Conservation (phyloP, 2,329 filamentous ascomycete genomes). For the Tolypocladium sp. region DNA sequence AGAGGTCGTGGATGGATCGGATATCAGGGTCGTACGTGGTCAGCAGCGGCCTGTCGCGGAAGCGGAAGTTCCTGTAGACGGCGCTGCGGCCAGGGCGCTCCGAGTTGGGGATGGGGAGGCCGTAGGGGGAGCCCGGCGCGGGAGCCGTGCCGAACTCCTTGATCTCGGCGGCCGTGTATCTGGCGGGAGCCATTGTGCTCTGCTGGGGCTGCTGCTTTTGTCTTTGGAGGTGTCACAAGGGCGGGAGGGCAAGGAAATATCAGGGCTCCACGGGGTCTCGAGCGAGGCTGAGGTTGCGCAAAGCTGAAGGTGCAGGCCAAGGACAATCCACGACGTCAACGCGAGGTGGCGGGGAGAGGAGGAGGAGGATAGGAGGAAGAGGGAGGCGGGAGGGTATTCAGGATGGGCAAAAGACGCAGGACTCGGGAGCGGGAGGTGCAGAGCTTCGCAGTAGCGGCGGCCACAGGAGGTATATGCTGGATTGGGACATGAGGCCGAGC, state of each 20-base stretch:
- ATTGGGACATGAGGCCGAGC: constrained; percentile 5
- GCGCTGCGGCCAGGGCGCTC: constrained; percentile 62
- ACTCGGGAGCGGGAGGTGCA: background rate
- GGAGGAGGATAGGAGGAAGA: background rate
- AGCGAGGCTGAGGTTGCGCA: background rate
- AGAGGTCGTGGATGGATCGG: constrained; percentile 69
- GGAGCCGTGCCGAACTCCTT: constrained; percentile 52
- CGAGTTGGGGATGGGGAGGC: constrained; percentile 66
- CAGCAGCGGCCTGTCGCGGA: constrained; percentile 61
- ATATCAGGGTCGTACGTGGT: constrained; percentile 62
- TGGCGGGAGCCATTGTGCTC: constrained; percentile 20
- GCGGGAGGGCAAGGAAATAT: background rate
- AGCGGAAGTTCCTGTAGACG: constrained; percentile 78
- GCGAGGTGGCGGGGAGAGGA: background rate
- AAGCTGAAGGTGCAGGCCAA: background rate
- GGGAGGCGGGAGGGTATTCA: background rate
- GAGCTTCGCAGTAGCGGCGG: background rate
- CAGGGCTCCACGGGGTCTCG: no score
- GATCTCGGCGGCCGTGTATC: constrained; percentile 29
- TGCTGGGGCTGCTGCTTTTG: background rate
- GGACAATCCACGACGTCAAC: background rate
- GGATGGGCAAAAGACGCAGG: background rate
- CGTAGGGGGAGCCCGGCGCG: constrained; percentile 68
- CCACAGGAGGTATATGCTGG: constrained; percentile 2
- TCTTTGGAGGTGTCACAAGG: background rate